Base-by-base conservation (phyloP, 371 early-diverging fungal genomes). In the Mortierella polycephala region DNA sequence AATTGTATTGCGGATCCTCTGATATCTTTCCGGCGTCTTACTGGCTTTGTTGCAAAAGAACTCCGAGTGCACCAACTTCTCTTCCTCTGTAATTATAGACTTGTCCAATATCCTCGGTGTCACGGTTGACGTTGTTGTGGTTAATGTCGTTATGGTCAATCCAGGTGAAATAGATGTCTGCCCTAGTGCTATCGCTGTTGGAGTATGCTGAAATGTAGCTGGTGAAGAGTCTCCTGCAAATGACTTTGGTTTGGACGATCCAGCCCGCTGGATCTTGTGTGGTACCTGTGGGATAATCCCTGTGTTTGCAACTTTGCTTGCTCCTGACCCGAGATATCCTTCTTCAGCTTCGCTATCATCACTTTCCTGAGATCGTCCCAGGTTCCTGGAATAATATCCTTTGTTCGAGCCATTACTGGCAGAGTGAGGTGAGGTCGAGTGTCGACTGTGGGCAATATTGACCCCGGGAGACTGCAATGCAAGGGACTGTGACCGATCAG, bases 21-120 rank as follows among this genome's bases (percentile, higher is more conserved):
- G 81, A 73, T 96, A 97, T 46, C 96, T 89, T 60, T 93, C 93
- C 0, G 96, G 94, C n/a, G 96, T 96, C 67, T 96, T 96, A 60
- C 86, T 85, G 16, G 87, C 80, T 64, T 87, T 90, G 45, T 91
- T 90, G 23, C 71, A 76, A 72, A 95, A 95, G 83, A 92, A 95
- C 86, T 95, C 95, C 8, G 90, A 82, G 67, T 92, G 89, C 23
- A 82, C 83, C 4, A 49, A 55, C 39, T 82, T 85, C 81, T 95
- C 96, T 41, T 86, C 85, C 44, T 88, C 90, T 20, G 84, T 82
- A 20, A 88, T 83, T 16, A 66, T 51, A 8, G 68, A 53, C 20
- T 76, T 77, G 39, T 88, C 84, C 18, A 88, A 55, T 30, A 85
- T 65, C n/a, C 73, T 55, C 12, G 45, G 64, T 10, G 46, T 49